Evolutionary conservation across 306 rosid genomes (phyloP).

Genomic region (Cucurbita ficifolia): DNA sequence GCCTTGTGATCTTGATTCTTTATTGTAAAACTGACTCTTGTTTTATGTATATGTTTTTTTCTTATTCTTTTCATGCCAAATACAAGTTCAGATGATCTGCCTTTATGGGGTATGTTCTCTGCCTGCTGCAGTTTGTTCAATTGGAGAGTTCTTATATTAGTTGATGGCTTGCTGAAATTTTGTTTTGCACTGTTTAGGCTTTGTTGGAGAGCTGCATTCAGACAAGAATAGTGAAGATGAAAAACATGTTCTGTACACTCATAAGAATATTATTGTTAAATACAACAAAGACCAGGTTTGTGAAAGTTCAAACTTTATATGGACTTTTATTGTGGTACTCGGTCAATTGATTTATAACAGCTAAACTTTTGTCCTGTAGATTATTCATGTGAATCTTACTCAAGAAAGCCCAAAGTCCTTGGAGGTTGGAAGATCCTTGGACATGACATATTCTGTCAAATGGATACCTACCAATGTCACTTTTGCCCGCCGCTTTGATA

Average conservation of each 20-base stretch:
- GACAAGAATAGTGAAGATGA: conserved; percentile 70
- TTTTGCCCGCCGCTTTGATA: conserved; percentile 84
- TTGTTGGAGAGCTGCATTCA: conserved; percentile 71
- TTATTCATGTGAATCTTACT: conserved; percentile 87
- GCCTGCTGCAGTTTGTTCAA: background rate
- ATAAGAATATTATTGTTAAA: conserved; percentile 51
- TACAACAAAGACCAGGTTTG: conserved; percentile 92
- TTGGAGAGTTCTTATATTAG: too few species aligned
- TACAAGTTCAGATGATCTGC: conserved; percentile 74
- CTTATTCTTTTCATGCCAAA: too few species aligned
- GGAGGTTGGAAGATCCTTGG: conserved; percentile 49
- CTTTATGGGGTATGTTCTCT: conserved; percentile 76
- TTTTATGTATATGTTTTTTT: too few species aligned
- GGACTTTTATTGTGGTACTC: too few species aligned
- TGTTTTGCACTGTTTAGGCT: conserved; percentile 27
- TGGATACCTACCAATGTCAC: conserved; percentile 71
- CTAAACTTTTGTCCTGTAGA: conserved; percentile 29
- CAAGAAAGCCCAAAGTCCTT: conserved; percentile 66
- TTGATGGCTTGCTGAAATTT: too few species aligned
- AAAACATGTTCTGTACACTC: conserved; percentile 80
- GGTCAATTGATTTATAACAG: background rate
- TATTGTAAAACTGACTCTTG: too few species aligned
- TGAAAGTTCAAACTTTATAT: too few species aligned
- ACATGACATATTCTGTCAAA: conserved; percentile 76
- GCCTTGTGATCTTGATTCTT: too few species aligned